phyloP scores from a whole-genome alignment of 2,329 filamentous ascomycete genomes.

The Colletotrichum horii region DNA sequence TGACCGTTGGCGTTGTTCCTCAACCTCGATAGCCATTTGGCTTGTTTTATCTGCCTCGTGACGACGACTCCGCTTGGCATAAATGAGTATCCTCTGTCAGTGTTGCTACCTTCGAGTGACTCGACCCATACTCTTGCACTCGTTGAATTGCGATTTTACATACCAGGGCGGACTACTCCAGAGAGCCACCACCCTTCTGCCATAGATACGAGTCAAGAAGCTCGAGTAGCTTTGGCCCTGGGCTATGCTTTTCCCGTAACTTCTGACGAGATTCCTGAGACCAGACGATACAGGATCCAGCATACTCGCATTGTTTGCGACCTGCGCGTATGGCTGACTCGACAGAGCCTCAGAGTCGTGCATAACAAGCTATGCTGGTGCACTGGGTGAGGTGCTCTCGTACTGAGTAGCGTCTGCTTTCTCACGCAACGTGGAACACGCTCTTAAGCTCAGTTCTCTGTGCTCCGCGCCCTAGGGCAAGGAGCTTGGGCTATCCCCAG shows the following conservation, averaged over 20 bases:
- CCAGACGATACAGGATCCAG: background rate
- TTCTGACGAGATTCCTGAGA: background rate
- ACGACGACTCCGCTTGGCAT: background rate
- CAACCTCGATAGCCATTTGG: background rate
- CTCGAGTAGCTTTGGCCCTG: background rate
- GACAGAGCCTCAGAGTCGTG: background rate
- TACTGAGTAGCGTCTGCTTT: background rate
- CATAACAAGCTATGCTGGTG: background rate
- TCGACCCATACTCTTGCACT: background rate
- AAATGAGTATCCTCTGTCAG: background rate
- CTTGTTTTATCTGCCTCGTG: background rate
- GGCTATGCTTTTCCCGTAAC: background rate
- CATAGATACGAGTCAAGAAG: background rate
- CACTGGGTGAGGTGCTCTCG: background rate
- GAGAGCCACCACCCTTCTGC: background rate
- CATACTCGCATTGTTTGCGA: background rate
- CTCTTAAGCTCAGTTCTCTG: background rate
- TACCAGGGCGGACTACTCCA: background rate
- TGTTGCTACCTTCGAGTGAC: background rate
- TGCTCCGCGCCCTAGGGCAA: background rate
- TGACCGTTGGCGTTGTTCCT: background rate
- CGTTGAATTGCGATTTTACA: background rate
- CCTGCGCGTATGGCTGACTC: background rate
- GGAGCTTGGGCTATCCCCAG: background rate
- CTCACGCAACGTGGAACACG: background rate